Conservation (phyloP, 129 eudicot species). For the Artemisia tridentata region DNA sequence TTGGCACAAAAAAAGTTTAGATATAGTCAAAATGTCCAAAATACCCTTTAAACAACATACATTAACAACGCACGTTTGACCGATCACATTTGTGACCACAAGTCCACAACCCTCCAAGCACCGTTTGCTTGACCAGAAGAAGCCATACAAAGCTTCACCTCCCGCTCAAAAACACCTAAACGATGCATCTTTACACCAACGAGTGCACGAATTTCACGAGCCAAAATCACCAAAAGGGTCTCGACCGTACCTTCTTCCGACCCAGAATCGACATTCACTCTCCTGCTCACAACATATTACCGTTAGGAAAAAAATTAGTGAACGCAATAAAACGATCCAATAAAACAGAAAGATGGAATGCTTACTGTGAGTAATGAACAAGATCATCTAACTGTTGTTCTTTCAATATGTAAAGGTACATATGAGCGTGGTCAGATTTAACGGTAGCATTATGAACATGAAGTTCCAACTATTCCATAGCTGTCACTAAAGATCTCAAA, state of each 20-base stretch:
- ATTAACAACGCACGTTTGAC: slow-evolving; percentile 92
- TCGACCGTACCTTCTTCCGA: slow-evolving; percentile 67
- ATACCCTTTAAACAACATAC: slow-evolving; percentile 48
- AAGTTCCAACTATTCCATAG: slow-evolving; percentile 98
- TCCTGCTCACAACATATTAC: slow-evolving; percentile 43
- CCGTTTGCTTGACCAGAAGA: slow-evolving; percentile 83
- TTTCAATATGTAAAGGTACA: slow-evolving; percentile 79
- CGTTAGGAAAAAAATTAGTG: neutral
- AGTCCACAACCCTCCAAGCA: slow-evolving; percentile 91
- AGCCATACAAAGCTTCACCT: slow-evolving; percentile 84
- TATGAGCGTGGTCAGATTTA: slow-evolving; percentile 86
- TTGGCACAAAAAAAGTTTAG: neutral
- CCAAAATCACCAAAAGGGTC: slow-evolving; percentile 66
- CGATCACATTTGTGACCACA: slow-evolving; percentile 84
- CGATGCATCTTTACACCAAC: slow-evolving; percentile 91
- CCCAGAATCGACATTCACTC: slow-evolving; percentile 44
- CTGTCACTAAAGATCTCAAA: slow-evolving; percentile 78
- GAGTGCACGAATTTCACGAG: slow-evolving; percentile 61
- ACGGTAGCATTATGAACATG: slow-evolving; percentile 78
- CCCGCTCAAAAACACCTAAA: slow-evolving; percentile 94
- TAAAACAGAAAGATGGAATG: neutral
- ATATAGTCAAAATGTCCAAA: slow-evolving; percentile 4
- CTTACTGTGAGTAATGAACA: slow-evolving; percentile 69
- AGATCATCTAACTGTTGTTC: slow-evolving; percentile 84
- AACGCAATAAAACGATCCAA: neutral